Conservation (phyloP, 306 rosid genomes). For the Dryas alaskensis region DNA sequence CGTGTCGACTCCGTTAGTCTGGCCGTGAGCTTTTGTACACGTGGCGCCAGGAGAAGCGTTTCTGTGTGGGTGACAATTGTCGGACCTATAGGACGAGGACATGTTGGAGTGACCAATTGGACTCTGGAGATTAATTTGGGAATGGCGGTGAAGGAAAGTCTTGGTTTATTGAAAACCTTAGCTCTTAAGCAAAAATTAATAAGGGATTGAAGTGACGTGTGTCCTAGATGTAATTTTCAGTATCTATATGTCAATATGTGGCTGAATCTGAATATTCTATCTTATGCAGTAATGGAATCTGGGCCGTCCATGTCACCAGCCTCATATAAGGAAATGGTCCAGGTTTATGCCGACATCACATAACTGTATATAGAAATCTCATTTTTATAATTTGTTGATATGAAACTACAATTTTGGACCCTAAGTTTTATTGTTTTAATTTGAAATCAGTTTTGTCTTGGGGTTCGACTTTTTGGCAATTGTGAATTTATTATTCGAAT, state of each 20-base stretch:
- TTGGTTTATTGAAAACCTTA: slow-evolving; percentile 4
- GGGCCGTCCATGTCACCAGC: not conserved
- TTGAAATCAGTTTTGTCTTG: too few relatives aligned
- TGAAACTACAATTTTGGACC: too few relatives aligned
- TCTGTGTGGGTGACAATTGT: too few relatives aligned
- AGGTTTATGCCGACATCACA: too few relatives aligned
- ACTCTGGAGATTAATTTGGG: not conserved
- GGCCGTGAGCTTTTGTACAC: not conserved
- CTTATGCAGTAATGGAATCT: not conserved
- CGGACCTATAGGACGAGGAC: too few relatives aligned
- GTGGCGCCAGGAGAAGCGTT: slow-evolving; percentile 1
- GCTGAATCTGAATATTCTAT: not conserved
- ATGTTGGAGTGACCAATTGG: too few relatives aligned
- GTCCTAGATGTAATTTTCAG: not conserved
- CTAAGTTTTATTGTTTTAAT: too few relatives aligned
- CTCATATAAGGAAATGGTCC: too few relatives aligned
- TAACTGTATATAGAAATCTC: too few relatives aligned
- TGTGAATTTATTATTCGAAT: too few relatives aligned
- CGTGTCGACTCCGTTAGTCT: not conserved
- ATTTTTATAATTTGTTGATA: too few relatives aligned
- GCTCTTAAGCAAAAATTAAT: slow-evolving; percentile 20
- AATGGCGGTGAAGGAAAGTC: not conserved
- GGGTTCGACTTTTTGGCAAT: too few relatives aligned
- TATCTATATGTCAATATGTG: not conserved
- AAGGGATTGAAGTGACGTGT: not conserved